Percentiles rank a stretch among this genome's conserved stretches.
These are phyloP conservation scores for Eimeria tenella DNA, from an alignment of 169 alveolate genomes.

Conservation along the genomic window DNA sequence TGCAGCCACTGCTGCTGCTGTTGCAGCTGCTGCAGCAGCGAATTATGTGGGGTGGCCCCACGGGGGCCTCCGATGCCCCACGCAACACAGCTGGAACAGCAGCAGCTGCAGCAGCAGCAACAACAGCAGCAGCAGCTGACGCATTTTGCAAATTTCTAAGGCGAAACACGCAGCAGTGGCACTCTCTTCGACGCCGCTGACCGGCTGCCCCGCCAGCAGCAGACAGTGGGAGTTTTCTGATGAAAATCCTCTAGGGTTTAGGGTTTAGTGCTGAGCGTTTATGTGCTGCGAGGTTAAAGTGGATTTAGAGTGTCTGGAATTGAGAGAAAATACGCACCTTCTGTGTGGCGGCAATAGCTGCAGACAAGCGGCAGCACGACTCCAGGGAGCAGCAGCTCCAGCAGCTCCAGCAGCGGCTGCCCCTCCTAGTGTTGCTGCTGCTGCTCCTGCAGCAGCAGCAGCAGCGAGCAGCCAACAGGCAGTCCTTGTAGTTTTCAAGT, in stretches of 20 bases:
- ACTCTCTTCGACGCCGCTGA: not conserved
- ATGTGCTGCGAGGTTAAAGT: not conserved
- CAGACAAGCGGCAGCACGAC: not conserved
- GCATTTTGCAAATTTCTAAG: not conserved
- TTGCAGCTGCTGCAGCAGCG: not conserved
- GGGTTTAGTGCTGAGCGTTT: not conserved
- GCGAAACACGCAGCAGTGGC: not conserved
- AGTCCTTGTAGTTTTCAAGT: not conserved
- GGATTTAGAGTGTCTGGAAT: too few relatives aligned
- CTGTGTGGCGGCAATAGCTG: too few relatives aligned
- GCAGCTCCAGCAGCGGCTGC: not conserved
- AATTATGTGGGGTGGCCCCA: not conserved
- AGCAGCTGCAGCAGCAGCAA: slow-evolving; percentile 9
- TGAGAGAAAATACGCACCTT: too few relatives aligned
- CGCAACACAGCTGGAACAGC: not conserved
- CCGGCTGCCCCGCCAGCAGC: slow-evolving; percentile 1
- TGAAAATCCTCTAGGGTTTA: not conserved
- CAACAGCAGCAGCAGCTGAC: not conserved
- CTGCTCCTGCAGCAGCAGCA: not conserved
- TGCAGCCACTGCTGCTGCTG: not conserved
- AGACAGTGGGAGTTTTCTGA: not conserved
- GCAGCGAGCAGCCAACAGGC: not conserved
- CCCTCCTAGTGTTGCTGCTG: not conserved
- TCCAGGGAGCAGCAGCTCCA: not conserved
- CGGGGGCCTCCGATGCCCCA: not conserved